Evolutionary conservation across 2,329 filamentous ascomycete species (phyloP), one percentile per base, ranked within the genome.

Genomic region (Lasiodiplodia citricola): DNA sequence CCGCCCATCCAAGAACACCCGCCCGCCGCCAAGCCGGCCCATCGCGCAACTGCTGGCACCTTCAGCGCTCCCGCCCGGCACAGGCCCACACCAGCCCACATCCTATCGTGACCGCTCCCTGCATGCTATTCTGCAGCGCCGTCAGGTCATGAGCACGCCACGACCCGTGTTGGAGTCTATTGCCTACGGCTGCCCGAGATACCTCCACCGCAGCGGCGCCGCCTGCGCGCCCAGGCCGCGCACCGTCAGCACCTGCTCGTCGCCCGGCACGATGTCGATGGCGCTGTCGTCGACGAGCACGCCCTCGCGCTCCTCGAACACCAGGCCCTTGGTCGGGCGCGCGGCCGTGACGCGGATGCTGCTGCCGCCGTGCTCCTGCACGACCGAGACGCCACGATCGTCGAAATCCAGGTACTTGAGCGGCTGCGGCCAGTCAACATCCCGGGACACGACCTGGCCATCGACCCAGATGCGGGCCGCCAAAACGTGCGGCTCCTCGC

Each of bases 371-470:
- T 7, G 31, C 31, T 64, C 37, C 41, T 54, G 60, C 64, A 52
- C 64, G 11, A 86, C 80, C 66, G 84, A 75, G 0, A 88, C 79
- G 21, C 83, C 84, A 44, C 86, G 82, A 38, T 85, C 79, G 3
- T 81, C 80, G 70, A 88, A 83, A 69, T 85, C 81, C 16, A 88
- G 82, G 73, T 88, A 88, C 77, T 88, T 88, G 72, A 88, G 82
- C 54, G 87, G 87, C 74, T 88, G 86, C 4, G 87, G 87, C 87
- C 87, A 89, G 76, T 88, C 87, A 4, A 86, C 81, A 71, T 88
- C 86, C 64, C 87, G 81, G 14, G 85, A 83, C 2, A 87, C 81
- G 16, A 88, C 71, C 68, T 83, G 74, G 25, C 81, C 83, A 62
- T 84, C 78, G 47, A 88, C 79, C 85, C 83, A 88, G 68, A 87